Evolutionary conservation across 495 filamentous ascomycete genomes (phyloP).

Genomic region (Aspergillus affinis): DNA sequence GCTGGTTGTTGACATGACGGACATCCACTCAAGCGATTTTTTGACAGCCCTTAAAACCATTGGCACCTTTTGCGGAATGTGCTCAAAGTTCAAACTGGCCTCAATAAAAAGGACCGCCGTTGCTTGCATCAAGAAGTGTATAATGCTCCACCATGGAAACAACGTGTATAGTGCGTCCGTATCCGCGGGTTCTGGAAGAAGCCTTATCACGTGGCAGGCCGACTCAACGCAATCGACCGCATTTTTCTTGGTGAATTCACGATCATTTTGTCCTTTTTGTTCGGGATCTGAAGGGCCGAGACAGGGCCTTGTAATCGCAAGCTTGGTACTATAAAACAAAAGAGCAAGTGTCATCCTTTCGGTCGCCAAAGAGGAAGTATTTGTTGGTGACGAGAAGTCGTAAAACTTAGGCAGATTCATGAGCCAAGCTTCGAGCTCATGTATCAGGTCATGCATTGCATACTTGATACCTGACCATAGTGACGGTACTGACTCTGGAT

Average conservation of each 20-base stretch:
- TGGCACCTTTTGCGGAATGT: conserved; percentile 52
- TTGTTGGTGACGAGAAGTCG: conserved; percentile 38
- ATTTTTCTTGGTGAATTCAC: conserved; percentile 49
- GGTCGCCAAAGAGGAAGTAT: conserved; percentile 28
- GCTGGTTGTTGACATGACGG: conserved; percentile 45
- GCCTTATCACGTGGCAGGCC: conserved; percentile 52
- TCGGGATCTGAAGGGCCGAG: conserved; percentile 54
- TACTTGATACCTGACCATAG: conserved; percentile 53
- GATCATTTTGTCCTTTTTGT: conserved; percentile 28
- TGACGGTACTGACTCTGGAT: conserved; percentile 45
- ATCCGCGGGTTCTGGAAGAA: conserved; percentile 50
- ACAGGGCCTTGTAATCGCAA: conserved; percentile 62
- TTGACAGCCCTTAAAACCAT: conserved; percentile 54
- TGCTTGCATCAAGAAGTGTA: conserved; percentile 65
- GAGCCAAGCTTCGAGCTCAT: conserved; percentile 42
- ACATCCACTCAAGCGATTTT: conserved; percentile 55
- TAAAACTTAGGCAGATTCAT: conserved; percentile 40
- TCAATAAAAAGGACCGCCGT: conserved; percentile 59
- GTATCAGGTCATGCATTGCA: conserved; percentile 39
- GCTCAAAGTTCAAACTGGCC: conserved; percentile 51
- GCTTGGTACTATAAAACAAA: conserved; percentile 56
- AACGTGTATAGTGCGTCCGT: conserved; percentile 45
- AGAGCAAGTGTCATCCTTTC: conserved; percentile 53
- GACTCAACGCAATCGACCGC: conserved; percentile 58
- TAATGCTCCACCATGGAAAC: conserved; percentile 62